A percentile compares a stretch with the other conserved stretches of the same genome.
phyloP scores from a whole-genome alignment of 2,329 filamentous ascomycete genomes.

The Scedosporium boydii region DNA sequence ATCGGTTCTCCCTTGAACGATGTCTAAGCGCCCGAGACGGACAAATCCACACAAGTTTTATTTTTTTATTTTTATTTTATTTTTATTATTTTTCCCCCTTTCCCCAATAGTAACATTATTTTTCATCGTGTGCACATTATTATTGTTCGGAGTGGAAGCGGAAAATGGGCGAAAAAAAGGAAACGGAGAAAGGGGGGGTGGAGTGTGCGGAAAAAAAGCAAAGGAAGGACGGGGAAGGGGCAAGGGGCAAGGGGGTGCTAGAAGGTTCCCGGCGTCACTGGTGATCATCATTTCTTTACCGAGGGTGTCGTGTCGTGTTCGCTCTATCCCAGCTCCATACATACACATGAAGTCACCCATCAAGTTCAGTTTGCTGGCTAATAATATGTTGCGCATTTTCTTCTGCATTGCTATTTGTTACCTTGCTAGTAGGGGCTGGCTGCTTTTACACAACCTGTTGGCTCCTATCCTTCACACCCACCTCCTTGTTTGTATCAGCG shows the following conservation, averaged over 20 bases:
- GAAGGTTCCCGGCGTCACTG: background rate
- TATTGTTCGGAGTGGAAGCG: background rate
- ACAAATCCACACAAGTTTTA: background rate
- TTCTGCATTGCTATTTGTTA: too few relatives aligned
- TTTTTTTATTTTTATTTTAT: background rate
- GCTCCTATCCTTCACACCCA: too few relatives aligned
- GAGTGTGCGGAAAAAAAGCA: background rate
- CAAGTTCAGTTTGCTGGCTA: too few relatives aligned
- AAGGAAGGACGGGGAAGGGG: background rate
- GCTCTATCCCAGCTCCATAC: too few relatives aligned
- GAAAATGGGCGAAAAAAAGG: background rate
- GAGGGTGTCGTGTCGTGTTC: too few relatives aligned
- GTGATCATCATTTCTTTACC: background rate
- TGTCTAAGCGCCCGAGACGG: background rate
- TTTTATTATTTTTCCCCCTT: too few relatives aligned
- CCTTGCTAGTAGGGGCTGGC: too few relatives aligned
- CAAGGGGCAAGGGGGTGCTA: background rate
- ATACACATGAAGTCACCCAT: too few relatives aligned
- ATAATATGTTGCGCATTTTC: too few relatives aligned
- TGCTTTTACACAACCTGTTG: too few relatives aligned
- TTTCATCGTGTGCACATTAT: background rate
- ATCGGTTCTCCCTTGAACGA: background rate
- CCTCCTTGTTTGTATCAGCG: too few relatives aligned
- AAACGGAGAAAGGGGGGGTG: background rate
- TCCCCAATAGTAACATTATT: background rate